These are phyloP conservation scores for Trametes versicolor DNA, from an alignment of 1,284 basidiomycete genomes.

Conservation along the genomic window DNA sequence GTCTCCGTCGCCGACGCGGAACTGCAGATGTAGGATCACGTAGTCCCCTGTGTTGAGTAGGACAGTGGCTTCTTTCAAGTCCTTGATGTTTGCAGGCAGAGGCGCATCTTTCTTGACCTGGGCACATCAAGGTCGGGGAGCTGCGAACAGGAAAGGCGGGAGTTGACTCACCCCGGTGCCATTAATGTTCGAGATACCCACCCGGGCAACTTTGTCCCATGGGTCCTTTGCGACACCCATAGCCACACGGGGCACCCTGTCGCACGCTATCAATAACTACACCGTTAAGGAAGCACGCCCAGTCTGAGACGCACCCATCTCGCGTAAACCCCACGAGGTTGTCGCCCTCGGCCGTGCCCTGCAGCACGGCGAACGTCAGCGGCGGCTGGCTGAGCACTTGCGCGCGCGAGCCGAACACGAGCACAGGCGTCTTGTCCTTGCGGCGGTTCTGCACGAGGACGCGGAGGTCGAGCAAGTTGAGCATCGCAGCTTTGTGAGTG, in stretches of 20 bases:
- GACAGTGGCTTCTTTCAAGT: slow-evolving; percentile 13
- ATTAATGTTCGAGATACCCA: slow-evolving; percentile 16
- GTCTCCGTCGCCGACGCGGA: slow-evolving; percentile 25
- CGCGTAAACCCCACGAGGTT: slow-evolving; percentile 14
- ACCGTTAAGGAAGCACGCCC: not conserved
- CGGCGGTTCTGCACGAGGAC: no score
- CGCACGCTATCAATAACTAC: no score
- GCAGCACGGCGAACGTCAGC: slow-evolving; percentile 2
- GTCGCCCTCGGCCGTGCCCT: slow-evolving; percentile 16
- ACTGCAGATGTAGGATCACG: slow-evolving; percentile 22
- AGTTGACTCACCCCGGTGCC: slow-evolving; percentile 19
- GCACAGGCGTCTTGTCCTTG: slow-evolving; percentile 20
- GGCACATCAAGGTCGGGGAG: not conserved
- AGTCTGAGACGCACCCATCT: not conserved
- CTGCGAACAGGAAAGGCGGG: not conserved
- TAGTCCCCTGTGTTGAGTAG: slow-evolving; percentile 21
- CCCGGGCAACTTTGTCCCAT: slow-evolving; percentile 21
- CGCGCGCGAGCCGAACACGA: slow-evolving; percentile 22
- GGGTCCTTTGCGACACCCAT: slow-evolving; percentile 23
- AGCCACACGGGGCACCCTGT: slow-evolving; percentile 13
- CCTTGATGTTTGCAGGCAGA: slow-evolving; percentile 10
- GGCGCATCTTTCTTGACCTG: slow-evolving; percentile 13
- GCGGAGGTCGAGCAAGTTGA: slow-evolving; percentile 19
- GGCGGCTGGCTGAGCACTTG: slow-evolving; percentile 22
- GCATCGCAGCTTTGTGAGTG: slow-evolving; percentile 19